Evolutionary conservation across 2,329 filamentous ascomycete genomes (phyloP).

Genomic region (Scolecobasidium constrictum): DNA sequence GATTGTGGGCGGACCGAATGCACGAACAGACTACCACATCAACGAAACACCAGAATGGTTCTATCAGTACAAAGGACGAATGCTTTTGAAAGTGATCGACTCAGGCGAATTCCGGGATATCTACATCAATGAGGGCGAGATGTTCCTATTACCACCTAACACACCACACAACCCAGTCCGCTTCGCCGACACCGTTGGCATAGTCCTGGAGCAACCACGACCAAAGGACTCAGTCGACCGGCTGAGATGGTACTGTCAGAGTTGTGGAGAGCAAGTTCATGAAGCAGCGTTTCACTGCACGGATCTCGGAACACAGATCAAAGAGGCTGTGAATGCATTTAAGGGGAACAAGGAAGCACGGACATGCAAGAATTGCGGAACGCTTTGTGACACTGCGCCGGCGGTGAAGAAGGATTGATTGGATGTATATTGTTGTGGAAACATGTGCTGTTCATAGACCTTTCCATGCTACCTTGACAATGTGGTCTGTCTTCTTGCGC

Average conservation of each 20-base stretch:
- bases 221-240: constrained; percentile 60
- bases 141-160: constrained; percentile 88
- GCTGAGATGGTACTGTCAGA: constrained; percentile 82
- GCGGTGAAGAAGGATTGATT: constrained; percentile 3
- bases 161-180: constrained; percentile 94
- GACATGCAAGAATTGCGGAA: constrained; percentile 67
- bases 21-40: constrained; percentile 96
- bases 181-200: constrained; percentile 85
- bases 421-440: neutral
- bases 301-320: constrained; percentile 89
- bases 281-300: constrained; percentile 82
- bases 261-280: constrained; percentile 63
- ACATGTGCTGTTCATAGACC: constrained; percentile 51
- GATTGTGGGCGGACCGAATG: constrained; percentile 94
- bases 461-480: constrained; percentile 74
- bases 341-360: constrained; percentile 57
- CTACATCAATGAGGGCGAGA: constrained; percentile 80
- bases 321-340: constrained; percentile 77
- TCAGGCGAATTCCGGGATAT: constrained; percentile 63
- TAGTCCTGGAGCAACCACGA: constrained; percentile 81
- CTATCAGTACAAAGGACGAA: constrained; percentile 88
- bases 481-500: constrained; percentile 84
- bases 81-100: constrained; percentile 89
- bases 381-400: constrained; percentile 61
- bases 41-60: constrained; percentile 96